Evolutionary conservation across 116 monocot genomes (phyloP).

Genomic region (Phalaenopsis hybrid): DNA sequence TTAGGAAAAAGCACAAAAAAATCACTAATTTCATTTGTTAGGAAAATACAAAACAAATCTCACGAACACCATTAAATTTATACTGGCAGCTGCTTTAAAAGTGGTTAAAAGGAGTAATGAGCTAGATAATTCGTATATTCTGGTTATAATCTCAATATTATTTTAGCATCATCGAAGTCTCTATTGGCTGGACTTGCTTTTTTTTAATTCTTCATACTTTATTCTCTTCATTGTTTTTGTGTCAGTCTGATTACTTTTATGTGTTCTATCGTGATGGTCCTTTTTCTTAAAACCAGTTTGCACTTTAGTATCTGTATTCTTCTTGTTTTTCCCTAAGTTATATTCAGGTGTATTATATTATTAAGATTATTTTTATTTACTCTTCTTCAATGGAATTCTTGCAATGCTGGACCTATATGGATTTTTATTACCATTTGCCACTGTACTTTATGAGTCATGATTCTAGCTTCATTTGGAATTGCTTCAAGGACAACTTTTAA

Average conservation of each 20-base stretch:
- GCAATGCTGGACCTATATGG: not conserved
- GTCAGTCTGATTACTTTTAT: not conserved
- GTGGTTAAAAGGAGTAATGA: not conserved
- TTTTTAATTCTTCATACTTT: not conserved
- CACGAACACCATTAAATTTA: not conserved
- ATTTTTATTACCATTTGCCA: too few relatives aligned
- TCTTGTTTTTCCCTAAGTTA: not conserved
- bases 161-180: not conserved
- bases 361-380: not conserved
- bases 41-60: too few relatives aligned
- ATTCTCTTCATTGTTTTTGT: too few relatives aligned
- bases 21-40: too few relatives aligned
- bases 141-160: not conserved
- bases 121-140: not conserved
- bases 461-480: not conserved
- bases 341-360: not conserved
- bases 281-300: not conserved
- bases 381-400: not conserved
- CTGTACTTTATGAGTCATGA: not conserved
- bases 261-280: not conserved
- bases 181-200: not conserved
- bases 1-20: too few relatives aligned
- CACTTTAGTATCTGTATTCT: not conserved
- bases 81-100: not conserved
- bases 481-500: not conserved